phyloP scores from a whole-genome alignment of 1,284 basidiomycete species.

The Lignosus rhinocerotis region DNA sequence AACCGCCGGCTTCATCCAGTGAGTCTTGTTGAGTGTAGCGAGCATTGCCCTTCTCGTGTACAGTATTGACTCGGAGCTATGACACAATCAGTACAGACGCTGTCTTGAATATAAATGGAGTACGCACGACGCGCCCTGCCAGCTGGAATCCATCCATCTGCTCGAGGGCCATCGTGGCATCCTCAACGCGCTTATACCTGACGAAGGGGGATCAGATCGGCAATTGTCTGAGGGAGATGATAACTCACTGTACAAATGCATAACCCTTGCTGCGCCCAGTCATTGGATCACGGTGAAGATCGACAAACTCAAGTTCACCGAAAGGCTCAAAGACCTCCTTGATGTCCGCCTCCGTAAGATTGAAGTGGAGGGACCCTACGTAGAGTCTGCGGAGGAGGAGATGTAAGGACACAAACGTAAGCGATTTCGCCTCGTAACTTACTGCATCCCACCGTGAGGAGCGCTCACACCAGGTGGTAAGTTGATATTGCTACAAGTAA shows the following conservation, averaged over 20 bases:
- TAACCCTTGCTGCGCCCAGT: constrained; percentile 97
- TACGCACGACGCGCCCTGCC: constrained; percentile 84
- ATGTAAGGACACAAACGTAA: neutral
- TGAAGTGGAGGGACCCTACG: constrained; percentile 95
- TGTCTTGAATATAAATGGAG: neutral
- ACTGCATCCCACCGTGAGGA: constrained; percentile 80
- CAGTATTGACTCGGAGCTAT: constrained; percentile 86
- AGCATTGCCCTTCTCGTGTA: constrained; percentile 83
- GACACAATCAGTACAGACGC: neutral
- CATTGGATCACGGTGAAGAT: constrained; percentile 91
- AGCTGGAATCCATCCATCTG: constrained; percentile 99
- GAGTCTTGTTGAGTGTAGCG: constrained; percentile 77
- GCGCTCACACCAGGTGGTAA: constrained; percentile 76
- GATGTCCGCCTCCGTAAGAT: constrained; percentile 94
- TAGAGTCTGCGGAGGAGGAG: constrained; percentile 67
- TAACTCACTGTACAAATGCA: constrained; percentile 90
- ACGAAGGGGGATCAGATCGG: neutral
- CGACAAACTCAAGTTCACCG: constrained; percentile 96
- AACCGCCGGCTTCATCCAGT: constrained; percentile 83
- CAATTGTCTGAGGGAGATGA: neutral
- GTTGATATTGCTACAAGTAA: constrained; percentile 61
- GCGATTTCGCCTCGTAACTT: constrained; percentile 32
- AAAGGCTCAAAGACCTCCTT: constrained; percentile 99
- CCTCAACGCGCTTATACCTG: constrained; percentile 85
- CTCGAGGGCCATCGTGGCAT: constrained; percentile 94